These are phyloP conservation scores for Sphaceloma murrayae DNA, from an alignment of 2,329 filamentous ascomycete genomes.

Conservation along the genomic window DNA sequence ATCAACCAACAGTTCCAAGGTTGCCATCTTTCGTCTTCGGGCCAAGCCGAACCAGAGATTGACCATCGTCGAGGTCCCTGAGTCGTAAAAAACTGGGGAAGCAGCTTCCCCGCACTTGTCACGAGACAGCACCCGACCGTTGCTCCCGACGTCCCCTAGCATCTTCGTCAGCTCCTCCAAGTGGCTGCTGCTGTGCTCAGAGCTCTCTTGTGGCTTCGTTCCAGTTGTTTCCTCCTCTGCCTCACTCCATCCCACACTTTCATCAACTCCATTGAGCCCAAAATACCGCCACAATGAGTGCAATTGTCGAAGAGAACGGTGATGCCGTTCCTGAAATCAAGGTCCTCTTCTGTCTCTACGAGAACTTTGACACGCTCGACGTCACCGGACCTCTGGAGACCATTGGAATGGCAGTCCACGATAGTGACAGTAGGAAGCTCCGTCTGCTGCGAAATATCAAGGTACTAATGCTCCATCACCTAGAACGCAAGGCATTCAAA, in stretches of 20 bases:
- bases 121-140: constrained; percentile 9
- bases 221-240: constrained; percentile 1
- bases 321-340: constrained; percentile 39
- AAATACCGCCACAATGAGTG: constrained; percentile 39
- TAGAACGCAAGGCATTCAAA: constrained; percentile 47
- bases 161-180: not conserved
- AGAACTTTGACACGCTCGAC: constrained; percentile 48
- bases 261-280: constrained; percentile 18
- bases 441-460: too few species aligned
- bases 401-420: constrained; percentile 45
- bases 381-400: constrained; percentile 51
- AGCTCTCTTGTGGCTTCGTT: too few species aligned
- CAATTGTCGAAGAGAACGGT: constrained; percentile 35
- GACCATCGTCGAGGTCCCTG: constrained; percentile 2
- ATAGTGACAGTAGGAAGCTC: constrained; percentile 45
- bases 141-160: not conserved
- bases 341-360: constrained; percentile 51
- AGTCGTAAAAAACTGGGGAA: constrained; percentile 13
- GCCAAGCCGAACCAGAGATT: constrained; percentile 4
- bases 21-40: not conserved
- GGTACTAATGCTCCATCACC: constrained; percentile 16
- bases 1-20: not conserved
- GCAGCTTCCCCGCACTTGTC: constrained; percentile 11
- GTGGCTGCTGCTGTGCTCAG: constrained; percentile 3
- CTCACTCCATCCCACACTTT: constrained; percentile 4